Conservation (phyloP, 2,329 filamentous ascomycete species). For the Davidsoniella australis region DNA sequence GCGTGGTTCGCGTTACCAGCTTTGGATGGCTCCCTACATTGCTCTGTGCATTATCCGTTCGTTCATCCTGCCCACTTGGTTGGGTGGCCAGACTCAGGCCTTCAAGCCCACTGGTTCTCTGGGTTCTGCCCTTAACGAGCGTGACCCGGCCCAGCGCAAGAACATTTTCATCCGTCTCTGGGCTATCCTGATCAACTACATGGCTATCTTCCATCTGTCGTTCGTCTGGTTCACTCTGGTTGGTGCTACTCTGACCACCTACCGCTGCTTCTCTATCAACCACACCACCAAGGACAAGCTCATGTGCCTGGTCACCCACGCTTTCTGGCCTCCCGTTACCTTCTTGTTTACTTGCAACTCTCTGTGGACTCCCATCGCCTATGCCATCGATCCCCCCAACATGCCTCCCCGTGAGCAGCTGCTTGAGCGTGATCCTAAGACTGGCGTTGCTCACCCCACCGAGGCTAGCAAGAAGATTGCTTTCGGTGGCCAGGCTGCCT, state of each 20-base stretch:
- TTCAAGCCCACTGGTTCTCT: conserved; percentile 46
- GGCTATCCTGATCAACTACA: conserved; percentile 37
- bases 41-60: conserved; percentile 39
- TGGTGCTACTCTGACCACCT: conserved; percentile 31
- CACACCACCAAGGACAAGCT: conserved; percentile 25
- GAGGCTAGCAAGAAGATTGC: conserved; percentile 35
- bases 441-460: conserved; percentile 34
- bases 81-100: conserved; percentile 39
- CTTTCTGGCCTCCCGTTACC: conserved; percentile 43
- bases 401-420: conserved; percentile 41
- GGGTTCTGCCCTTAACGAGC: conserved; percentile 38
- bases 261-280: conserved; percentile 29
- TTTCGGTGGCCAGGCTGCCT: conserved; percentile 34
- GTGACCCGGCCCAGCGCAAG: conserved; percentile 32
- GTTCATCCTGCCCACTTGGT: conserved; percentile 40
- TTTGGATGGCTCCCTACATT: conserved; percentile 48
- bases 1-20: conserved; percentile 35
- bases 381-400: conserved; percentile 41
- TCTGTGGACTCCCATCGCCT: conserved; percentile 41
- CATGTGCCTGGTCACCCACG: conserved; percentile 38
- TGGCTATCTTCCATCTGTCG: conserved; percentile 35
- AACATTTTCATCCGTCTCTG: conserved; percentile 36
- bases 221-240: conserved; percentile 37
- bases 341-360: conserved; percentile 38
- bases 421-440: conserved; percentile 36